Evolutionary conservation across 139 green algal genomes (phyloP), one percentile per base, ranked within the genome.

Genomic region (Protoeuglena noctilucae): DNA sequence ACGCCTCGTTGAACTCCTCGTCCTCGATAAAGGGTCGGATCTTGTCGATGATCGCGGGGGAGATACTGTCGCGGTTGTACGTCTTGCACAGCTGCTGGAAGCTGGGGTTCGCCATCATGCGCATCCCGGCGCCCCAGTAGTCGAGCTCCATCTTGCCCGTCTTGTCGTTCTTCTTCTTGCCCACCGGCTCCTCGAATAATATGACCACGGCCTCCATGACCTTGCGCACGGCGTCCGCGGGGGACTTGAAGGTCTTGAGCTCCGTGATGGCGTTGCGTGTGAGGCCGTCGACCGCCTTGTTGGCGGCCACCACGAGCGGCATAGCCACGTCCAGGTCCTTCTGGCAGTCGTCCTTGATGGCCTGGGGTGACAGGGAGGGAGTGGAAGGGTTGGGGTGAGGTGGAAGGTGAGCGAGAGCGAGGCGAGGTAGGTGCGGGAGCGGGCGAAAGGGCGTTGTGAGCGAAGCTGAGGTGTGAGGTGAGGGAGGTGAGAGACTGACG

Each of bases 171-270:
- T 87, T 87, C 64, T 86, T 86, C 16, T 87, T 30, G 30, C 64
- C 66, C 60, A 78, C 80, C n/a, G n/a, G n/a, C n/a, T n/a, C n/a
- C n/a, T n/a, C n/a, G n/a, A n/a, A n/a, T 55, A 90, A 67, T 64
- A 87, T 84, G 71, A 80, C 87, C 28, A 91, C 79, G 2, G 80
- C 79, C 64, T 89, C 80, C 50, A 89, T 69, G 40, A 89, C 64
- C 28, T 79, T 62, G 56, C 71, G 51, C 56, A 72, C 73, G 16
- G 30, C 50, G 24, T 54, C 66, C 16, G 65, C 60, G 26, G 65
- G 66, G n/a, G 28, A 57, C 56, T 66, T 73, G 49, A 65, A 66
- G 45, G 60, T 60, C 61, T 76, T 76, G 25, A 76, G 39, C 62
- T 76, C 69, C 24, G 65, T 60, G 54, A 76, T 76, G 55, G 73